Conservation (phyloP, 257 asterid species). For the Solanum etuberosum region DNA sequence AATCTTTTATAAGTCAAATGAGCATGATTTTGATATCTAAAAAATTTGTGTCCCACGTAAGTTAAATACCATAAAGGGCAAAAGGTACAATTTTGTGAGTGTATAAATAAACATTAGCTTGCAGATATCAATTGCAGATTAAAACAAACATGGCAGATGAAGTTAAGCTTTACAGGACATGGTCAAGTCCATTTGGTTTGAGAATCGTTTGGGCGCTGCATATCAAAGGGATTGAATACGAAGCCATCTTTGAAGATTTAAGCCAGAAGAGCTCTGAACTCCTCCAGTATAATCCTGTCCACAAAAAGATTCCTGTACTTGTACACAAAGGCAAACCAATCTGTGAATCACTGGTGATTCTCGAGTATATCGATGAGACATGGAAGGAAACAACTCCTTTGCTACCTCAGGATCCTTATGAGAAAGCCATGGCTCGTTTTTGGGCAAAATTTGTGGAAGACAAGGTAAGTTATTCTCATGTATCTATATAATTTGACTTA, state of each 20-base stretch:
- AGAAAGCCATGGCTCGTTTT: slow-evolving; percentile 49
- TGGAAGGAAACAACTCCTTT: slow-evolving; percentile 47
- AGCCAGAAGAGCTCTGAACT: slow-evolving; percentile 43
- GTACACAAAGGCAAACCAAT: slow-evolving; percentile 61
- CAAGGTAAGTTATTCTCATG: slow-evolving; percentile 42
- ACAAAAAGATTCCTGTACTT: slow-evolving; percentile 51
- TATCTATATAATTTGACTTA: no score
- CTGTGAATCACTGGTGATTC: slow-evolving; percentile 65
- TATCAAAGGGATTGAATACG: slow-evolving; percentile 46
- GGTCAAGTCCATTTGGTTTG: slow-evolving; percentile 57
- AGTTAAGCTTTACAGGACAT: slow-evolving; percentile 51
- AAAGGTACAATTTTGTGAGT: background rate
- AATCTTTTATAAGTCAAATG: background rate
- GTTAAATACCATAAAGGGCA: no score
- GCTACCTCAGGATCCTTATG: slow-evolving; percentile 58
- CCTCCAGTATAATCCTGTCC: slow-evolving; percentile 43
- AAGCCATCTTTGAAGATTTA: slow-evolving; percentile 40
- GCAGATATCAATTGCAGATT: background rate
- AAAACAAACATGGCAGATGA: slow-evolving; percentile 42
- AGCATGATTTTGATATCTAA: background rate
- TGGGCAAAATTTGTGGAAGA: slow-evolving; percentile 77
- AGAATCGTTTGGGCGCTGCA: slow-evolving; percentile 48
- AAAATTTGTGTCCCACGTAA: no score
- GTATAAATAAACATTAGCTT: background rate
- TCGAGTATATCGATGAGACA: slow-evolving; percentile 62